Evolutionary conservation across 2,329 filamentous ascomycete genomes (phyloP).

Genomic region (Alternaria gaisen): DNA sequence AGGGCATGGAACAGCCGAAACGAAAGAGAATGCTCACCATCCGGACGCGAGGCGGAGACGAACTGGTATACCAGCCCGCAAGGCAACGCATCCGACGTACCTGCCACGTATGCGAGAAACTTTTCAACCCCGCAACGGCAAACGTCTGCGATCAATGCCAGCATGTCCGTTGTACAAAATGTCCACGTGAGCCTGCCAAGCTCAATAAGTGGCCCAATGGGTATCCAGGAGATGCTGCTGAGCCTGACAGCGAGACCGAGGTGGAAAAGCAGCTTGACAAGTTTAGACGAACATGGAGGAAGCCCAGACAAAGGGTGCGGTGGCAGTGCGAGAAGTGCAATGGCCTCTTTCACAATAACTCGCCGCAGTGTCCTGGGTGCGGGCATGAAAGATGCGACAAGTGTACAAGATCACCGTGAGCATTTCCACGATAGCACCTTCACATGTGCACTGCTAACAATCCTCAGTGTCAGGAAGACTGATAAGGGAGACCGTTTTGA

Average conservation of each 20-base stretch:
- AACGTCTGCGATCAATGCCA: slow-evolving; percentile 74
- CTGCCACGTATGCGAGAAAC: slow-evolving; percentile 76
- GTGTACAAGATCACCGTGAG: slow-evolving; percentile 65
- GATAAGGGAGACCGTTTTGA: slow-evolving; percentile 66
- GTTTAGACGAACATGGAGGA: slow-evolving; percentile 53
- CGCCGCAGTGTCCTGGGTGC: slow-evolving; percentile 67
- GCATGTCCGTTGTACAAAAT: slow-evolving; percentile 80
- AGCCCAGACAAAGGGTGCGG: slow-evolving; percentile 55
- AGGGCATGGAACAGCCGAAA: slow-evolving; percentile 58
- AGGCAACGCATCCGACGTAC: slow-evolving; percentile 77
- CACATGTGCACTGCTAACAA: slow-evolving; percentile 17
- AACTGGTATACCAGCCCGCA: slow-evolving; percentile 75
- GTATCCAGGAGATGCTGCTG: slow-evolving; percentile 71
- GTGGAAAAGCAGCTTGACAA: slow-evolving; percentile 37
- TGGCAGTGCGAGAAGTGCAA: slow-evolving; percentile 70
- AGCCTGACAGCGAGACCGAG: slow-evolving; percentile 46
- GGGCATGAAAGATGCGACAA: slow-evolving; percentile 66
- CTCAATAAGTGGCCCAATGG: slow-evolving; percentile 74
- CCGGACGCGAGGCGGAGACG: slow-evolving; percentile 71
- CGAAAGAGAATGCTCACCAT: slow-evolving; percentile 65
- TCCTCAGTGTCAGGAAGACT: slow-evolving; percentile 63
- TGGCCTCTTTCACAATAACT: slow-evolving; percentile 65
- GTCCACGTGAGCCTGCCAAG: slow-evolving; percentile 79
- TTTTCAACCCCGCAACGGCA: slow-evolving; percentile 62
- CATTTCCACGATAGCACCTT: slow-evolving; percentile 6